Conservation (phyloP, 2,329 filamentous ascomycete species). For the Paracorniculantispora psalliotae region DNA sequence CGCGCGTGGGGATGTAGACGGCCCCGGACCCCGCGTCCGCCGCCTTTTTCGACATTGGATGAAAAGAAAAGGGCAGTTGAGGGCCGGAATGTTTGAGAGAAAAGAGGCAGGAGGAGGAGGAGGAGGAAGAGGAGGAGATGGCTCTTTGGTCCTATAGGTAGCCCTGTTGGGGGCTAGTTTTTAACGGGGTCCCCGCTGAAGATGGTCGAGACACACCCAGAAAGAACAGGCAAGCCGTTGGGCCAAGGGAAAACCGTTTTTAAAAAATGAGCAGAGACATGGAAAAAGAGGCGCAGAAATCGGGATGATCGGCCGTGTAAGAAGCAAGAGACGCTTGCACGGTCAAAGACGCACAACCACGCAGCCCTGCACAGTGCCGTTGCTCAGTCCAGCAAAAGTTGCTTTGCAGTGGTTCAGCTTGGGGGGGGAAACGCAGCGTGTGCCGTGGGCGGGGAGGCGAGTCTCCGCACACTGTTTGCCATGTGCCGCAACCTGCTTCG, state of each 20-base stretch:
- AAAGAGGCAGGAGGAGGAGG: not conserved
- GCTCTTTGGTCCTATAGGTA: slow-evolving; percentile 2
- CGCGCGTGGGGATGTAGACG: not conserved
- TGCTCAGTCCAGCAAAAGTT: slow-evolving; percentile 1
- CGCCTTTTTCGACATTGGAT: slow-evolving; percentile 1
- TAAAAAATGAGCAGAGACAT: slow-evolving; percentile 5
- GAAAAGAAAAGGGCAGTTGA: not conserved
- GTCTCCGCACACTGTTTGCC: slow-evolving; percentile 13
- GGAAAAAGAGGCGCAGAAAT: not conserved
- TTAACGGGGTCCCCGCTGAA: slow-evolving; percentile 5
- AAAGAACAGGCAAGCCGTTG: not conserved
- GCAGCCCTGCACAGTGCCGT: slow-evolving; percentile 4
- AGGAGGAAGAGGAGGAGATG: not conserved
- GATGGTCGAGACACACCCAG: not conserved
- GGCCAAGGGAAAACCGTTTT: no score
- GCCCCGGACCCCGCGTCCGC: not conserved
- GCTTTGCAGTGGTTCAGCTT: slow-evolving; percentile 5
- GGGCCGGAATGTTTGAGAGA: no score
- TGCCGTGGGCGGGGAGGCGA: slow-evolving; percentile 2
- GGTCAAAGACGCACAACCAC: not conserved
- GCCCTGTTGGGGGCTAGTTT: slow-evolving; percentile 5
- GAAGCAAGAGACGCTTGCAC: not conserved
- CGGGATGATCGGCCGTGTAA: not conserved
- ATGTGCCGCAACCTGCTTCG: not conserved
- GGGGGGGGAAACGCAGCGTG: not conserved